phyloP scores from a whole-genome alignment of 371 early-diverging fungal species.

The Mortierella sp. region DNA sequence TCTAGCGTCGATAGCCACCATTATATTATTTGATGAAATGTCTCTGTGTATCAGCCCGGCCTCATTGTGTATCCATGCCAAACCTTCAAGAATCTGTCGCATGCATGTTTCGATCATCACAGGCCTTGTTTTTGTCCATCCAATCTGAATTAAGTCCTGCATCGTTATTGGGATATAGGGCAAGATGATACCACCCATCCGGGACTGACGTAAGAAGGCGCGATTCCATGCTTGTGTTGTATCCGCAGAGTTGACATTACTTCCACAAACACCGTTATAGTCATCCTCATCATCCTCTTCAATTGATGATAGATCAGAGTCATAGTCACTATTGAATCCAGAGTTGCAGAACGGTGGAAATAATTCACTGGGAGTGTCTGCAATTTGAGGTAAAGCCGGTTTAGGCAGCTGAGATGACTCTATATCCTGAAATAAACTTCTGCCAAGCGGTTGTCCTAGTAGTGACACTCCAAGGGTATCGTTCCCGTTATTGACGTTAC shows the following conservation, averaged over 20 bases:
- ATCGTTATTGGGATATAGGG: slow-evolving; percentile 36
- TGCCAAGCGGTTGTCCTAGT: slow-evolving; percentile 20
- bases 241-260: no score
- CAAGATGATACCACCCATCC: slow-evolving; percentile 38
- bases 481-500: neutral
- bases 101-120: slow-evolving; percentile 38
- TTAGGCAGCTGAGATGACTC: neutral
- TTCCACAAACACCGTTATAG: neutral
- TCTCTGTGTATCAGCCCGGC: slow-evolving; percentile 77
- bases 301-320: neutral
- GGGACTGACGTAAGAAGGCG: slow-evolving; percentile 33
- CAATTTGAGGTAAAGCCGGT: neutral
- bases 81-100: slow-evolving; percentile 43
- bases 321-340: slow-evolving; percentile 28
- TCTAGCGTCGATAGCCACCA: slow-evolving; percentile 55
- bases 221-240: slow-evolving; percentile 15
- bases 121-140: slow-evolving; percentile 41
- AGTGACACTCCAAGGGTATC: slow-evolving; percentile 19
- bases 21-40: slow-evolving; percentile 81
- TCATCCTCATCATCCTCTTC: slow-evolving; percentile 19
- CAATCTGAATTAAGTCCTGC: slow-evolving; percentile 36
- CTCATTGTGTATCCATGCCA: slow-evolving; percentile 49
- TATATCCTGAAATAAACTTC: slow-evolving; percentile 31
- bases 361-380: neutral
- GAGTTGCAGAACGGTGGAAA: slow-evolving; percentile 16